A percentile compares a stretch with the other conserved stretches of the same genome.
Evolutionary conservation across 2,329 filamentous ascomycete species (phyloP).

Genomic region (Colletotrichum sojae): DNA sequence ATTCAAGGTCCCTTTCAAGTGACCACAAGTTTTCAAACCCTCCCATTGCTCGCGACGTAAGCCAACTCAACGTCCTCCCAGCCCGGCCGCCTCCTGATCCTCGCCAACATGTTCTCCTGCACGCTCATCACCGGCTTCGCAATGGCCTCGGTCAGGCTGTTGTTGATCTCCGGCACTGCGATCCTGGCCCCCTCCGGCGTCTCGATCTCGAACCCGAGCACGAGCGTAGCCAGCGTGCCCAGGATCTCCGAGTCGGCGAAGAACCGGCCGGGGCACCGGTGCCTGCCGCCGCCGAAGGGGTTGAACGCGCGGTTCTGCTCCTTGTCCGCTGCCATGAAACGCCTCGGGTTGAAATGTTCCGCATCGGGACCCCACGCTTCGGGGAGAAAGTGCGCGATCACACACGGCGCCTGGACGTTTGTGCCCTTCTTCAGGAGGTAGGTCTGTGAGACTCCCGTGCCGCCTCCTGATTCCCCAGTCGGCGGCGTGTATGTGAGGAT

Average conservation of each 20-base stretch:
- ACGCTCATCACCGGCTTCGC: conserved; percentile 20
- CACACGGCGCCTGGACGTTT: conserved; percentile 45
- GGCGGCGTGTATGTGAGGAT: conserved; percentile 22
- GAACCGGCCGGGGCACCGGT: conserved; percentile 52
- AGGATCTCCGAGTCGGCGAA: conserved; percentile 51
- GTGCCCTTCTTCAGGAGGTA: conserved; percentile 29
- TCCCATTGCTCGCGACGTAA: conserved; percentile 16
- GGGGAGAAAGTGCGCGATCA: conserved; percentile 44
- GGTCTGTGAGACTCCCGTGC: neutral
- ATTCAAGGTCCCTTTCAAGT: too few relatives aligned
- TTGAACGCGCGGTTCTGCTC: conserved; percentile 45
- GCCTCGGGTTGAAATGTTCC: conserved; percentile 45
- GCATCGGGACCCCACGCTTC: conserved; percentile 46
- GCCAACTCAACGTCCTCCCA: conserved; percentile 30
- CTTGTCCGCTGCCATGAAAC: conserved; percentile 42
- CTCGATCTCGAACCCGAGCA: conserved; percentile 46
- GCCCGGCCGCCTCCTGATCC: conserved; percentile 16
- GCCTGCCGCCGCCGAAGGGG: conserved; percentile 52
- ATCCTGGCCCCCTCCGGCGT: conserved; percentile 21
- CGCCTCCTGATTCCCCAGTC: neutral
- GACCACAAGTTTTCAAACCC: neutral
- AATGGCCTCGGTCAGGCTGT: conserved; percentile 26
- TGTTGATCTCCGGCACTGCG: conserved; percentile 20
- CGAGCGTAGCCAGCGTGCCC: conserved; percentile 42
- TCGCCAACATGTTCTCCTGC: conserved; percentile 19